These are phyloP conservation scores for Hypoxylon sp. DNA, from an alignment of 2,329 filamentous ascomycete genomes.

Conservation along the genomic window DNA sequence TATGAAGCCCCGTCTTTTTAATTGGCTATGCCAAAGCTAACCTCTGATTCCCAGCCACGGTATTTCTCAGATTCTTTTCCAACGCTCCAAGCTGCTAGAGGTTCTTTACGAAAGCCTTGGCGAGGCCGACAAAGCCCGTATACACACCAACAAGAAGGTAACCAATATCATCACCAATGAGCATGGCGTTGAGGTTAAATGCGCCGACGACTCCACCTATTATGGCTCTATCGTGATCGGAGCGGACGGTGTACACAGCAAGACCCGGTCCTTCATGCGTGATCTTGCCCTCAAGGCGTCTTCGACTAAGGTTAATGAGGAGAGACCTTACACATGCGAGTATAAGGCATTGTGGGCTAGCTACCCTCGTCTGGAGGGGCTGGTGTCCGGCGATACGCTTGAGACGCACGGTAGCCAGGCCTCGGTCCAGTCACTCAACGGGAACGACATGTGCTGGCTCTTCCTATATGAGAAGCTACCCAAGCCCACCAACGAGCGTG, in stretches of 20 bases:
- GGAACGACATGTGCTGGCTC: constrained; percentile 14
- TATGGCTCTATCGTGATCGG: constrained; percentile 33
- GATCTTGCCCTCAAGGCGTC: constrained; percentile 19
- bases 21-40: too few relatives aligned
- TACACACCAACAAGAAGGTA: constrained; percentile 30
- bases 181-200: constrained; percentile 22
- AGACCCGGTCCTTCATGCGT: constrained; percentile 23
- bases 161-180: constrained; percentile 14
- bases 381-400: background rate
- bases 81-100: background rate
- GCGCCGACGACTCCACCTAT: constrained; percentile 29
- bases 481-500: constrained; percentile 11
- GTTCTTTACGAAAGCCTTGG: constrained; percentile 24
- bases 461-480: constrained; percentile 32
- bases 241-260: constrained; percentile 33
- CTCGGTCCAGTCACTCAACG: constrained; percentile 16
- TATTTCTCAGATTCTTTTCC: background rate
- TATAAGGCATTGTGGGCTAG: constrained; percentile 28
- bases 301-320: constrained; percentile 10
- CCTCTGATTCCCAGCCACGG: too few relatives aligned
- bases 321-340: constrained; percentile 22
- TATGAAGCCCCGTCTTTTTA: too few relatives aligned
- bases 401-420: constrained; percentile 4
- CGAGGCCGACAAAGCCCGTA: constrained; percentile 12
- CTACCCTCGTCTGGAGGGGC: constrained; percentile 15